These are phyloP conservation scores for Candida orba DNA, from an alignment of 805 yeast species.

Conservation along the genomic window DNA sequence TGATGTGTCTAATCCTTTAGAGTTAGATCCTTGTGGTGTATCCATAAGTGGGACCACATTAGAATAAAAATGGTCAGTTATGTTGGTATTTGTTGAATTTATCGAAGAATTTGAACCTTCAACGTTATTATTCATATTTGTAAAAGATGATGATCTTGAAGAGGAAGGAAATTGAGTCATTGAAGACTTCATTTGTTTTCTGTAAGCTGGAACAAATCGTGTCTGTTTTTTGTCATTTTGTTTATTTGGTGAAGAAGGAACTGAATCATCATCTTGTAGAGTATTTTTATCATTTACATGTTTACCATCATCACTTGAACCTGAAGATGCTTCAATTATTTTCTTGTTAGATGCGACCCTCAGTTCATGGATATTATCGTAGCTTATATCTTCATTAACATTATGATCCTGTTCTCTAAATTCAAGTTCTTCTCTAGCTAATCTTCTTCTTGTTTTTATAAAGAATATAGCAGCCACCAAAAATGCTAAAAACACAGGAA, in stretches of 20 bases:
- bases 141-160: slow-evolving; percentile 19
- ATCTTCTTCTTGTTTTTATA: slow-evolving; percentile 31
- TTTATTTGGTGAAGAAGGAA: slow-evolving; percentile 3
- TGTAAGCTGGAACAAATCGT: slow-evolving; percentile 32
- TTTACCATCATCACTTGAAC: slow-evolving; percentile 8
- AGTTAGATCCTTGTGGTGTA: slow-evolving; percentile 1
- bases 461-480: slow-evolving; percentile 30
- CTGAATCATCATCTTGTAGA: neutral
- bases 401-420: slow-evolving; percentile 26
- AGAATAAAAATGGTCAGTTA: slow-evolving; percentile 21
- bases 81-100: slow-evolving; percentile 18
- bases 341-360: slow-evolving; percentile 7
- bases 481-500: slow-evolving; percentile 37
- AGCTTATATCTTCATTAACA: slow-evolving; percentile 29
- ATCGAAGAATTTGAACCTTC: slow-evolving; percentile 19
- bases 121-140: slow-evolving; percentile 16
- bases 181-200: slow-evolving; percentile 26
- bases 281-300: neutral
- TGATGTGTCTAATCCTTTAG: slow-evolving; percentile 5
- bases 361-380: slow-evolving; percentile 24
- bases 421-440: slow-evolving; percentile 31
- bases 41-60: slow-evolving; percentile 22
- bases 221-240: slow-evolving; percentile 6
- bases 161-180: slow-evolving; percentile 14
- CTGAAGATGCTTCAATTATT: slow-evolving; percentile 2